These are phyloP conservation scores for Galerina sulciceps DNA, from an alignment of 768 basidiomycete species.

Conservation along the genomic window DNA sequence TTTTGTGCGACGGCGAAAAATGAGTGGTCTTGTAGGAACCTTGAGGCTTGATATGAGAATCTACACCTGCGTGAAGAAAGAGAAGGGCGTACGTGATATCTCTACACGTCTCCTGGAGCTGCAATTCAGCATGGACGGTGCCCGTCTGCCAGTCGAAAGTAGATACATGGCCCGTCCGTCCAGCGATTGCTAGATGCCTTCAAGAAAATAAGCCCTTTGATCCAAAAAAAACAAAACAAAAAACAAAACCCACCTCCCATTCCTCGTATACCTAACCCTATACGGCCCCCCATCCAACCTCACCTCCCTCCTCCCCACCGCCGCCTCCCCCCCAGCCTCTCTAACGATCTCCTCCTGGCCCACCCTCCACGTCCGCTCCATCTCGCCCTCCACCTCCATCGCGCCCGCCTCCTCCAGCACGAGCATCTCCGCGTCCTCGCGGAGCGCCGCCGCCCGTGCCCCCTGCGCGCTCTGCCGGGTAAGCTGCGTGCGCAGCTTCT, in stretches of 20 bases:
- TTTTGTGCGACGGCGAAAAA: slow-evolving; percentile 96
- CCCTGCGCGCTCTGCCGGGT: slow-evolving; percentile 62
- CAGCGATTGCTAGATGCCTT: slow-evolving; percentile 88
- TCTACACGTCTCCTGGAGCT: slow-evolving; percentile 86
- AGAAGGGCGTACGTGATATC: slow-evolving; percentile 70
- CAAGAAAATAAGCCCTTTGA: neutral
- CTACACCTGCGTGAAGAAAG: neutral
- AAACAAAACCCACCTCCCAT: slow-evolving; percentile 68
- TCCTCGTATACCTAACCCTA: slow-evolving; percentile 82
- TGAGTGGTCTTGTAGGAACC: slow-evolving; percentile 91
- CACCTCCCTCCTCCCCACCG: slow-evolving; percentile 75
- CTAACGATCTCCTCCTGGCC: slow-evolving; percentile 77
- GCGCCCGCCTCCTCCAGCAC: slow-evolving; percentile 69
- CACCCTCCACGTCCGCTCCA: slow-evolving; percentile 92
- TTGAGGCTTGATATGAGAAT: slow-evolving; percentile 29
- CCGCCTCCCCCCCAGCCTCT: slow-evolving; percentile 74
- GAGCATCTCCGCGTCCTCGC: slow-evolving; percentile 77
- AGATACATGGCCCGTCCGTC: slow-evolving; percentile 83
- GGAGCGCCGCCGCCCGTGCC: slow-evolving; percentile 62
- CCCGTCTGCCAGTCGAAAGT: slow-evolving; percentile 95
- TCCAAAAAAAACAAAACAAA: neutral
- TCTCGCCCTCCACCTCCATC: slow-evolving; percentile 74
- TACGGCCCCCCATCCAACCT: slow-evolving; percentile 88
- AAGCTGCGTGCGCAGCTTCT: slow-evolving; percentile 75
- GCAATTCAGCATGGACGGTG: slow-evolving; percentile 83